Evolutionary conservation across 2,329 filamentous ascomycete species (phyloP).

Genomic region (Phyllosticta paracitricarpa): DNA sequence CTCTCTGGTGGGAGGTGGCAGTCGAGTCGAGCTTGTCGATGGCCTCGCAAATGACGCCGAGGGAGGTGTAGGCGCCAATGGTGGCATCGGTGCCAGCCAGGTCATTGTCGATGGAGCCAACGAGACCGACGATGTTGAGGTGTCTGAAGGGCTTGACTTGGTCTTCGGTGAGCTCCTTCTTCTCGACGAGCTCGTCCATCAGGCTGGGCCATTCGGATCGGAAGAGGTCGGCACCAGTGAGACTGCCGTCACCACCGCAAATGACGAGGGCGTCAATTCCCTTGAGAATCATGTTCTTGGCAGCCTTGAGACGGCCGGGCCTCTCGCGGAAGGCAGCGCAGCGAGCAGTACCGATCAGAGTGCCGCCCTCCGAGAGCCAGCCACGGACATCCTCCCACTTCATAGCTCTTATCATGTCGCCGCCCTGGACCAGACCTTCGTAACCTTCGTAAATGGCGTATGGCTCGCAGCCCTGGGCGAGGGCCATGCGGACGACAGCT

Average conservation of each 20-base stretch:
- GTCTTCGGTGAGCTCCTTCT: slow-evolving; percentile 56
- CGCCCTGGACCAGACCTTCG: slow-evolving; percentile 84
- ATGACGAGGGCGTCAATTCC: slow-evolving; percentile 96
- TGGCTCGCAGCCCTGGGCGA: slow-evolving; percentile 54
- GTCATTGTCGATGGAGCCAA: slow-evolving; percentile 97
- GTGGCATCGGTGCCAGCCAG: slow-evolving; percentile 95
- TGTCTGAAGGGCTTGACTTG: slow-evolving; percentile 70
- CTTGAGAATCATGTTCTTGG: slow-evolving; percentile 86
- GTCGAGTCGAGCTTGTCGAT: slow-evolving; percentile 97
- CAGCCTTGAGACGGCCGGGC: slow-evolving; percentile 68
- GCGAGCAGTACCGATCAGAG: slow-evolving; percentile 87
- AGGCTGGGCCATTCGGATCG: slow-evolving; percentile 84
- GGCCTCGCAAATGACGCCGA: slow-evolving; percentile 86
- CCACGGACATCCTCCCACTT: slow-evolving; percentile 90
- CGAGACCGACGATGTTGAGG: slow-evolving; percentile 91
- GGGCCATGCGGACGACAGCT: slow-evolving; percentile 82
- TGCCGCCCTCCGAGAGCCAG: slow-evolving; percentile 88
- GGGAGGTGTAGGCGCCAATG: slow-evolving; percentile 90
- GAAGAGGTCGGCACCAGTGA: slow-evolving; percentile 93
- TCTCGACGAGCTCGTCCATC: slow-evolving; percentile 71
- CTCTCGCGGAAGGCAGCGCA: slow-evolving; percentile 90
- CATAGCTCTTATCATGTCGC: slow-evolving; percentile 78
- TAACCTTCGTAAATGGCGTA: slow-evolving; percentile 74
- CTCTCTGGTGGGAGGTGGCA: slow-evolving; percentile 84
- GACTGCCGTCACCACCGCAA: slow-evolving; percentile 90